These are phyloP conservation scores for Bryopsis sp. DNA, from an alignment of 139 green algal species.

Conservation along the genomic window DNA sequence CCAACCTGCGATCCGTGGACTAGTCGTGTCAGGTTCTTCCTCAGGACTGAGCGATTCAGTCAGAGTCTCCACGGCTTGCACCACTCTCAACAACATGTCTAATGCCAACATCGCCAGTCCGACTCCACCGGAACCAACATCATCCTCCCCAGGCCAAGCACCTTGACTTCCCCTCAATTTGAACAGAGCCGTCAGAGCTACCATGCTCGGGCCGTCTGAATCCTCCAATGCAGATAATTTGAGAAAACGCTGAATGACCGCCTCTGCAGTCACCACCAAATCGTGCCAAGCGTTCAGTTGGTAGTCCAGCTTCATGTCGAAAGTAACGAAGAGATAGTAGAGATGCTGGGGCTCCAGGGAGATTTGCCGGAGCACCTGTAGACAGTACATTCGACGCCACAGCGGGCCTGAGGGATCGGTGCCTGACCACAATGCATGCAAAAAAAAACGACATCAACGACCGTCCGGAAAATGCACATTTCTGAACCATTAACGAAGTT, in stretches of 20 bases:
- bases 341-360: conserved; percentile 32
- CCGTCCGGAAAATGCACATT: too few species aligned
- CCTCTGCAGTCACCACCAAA: neutral
- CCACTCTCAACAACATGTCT: conserved; percentile 46
- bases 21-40: too few species aligned
- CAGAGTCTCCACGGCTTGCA: conserved; percentile 46
- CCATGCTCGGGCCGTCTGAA: neutral
- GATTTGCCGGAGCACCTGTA: conserved; percentile 33
- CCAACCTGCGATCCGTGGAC: too few species aligned
- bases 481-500: too few species aligned
- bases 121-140: conserved; percentile 18
- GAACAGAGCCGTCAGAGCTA: neutral
- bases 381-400: conserved; percentile 7
- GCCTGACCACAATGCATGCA: conserved; percentile 8
- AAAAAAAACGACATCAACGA: too few species aligned
- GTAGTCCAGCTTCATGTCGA: conserved; percentile 33
- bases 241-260: neutral
- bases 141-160: neutral
- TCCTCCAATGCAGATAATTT: neutral
- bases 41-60: too few species aligned
- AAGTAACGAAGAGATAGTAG: conserved; percentile 39
- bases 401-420: neutral
- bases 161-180: neutral
- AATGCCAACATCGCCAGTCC: conserved; percentile 49
- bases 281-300: neutral